Evolutionary conservation across 1,284 basidiomycete species (phyloP).

Genomic region (Apiotrichum montevideense): DNA sequence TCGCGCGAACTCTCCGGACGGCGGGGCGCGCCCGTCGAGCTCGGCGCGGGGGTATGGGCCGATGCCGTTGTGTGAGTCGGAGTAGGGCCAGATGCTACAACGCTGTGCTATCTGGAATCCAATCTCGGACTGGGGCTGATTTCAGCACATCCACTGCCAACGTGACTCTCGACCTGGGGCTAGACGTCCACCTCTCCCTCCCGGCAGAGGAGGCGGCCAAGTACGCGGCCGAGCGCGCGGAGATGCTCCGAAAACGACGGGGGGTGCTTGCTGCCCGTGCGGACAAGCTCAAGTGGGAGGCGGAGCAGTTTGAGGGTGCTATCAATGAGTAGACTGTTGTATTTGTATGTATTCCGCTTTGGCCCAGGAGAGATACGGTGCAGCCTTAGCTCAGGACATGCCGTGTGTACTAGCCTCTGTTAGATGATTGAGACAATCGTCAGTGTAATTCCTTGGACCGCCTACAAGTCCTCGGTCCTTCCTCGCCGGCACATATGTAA

Average conservation of each 20-base stretch:
- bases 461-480: too few relatives aligned
- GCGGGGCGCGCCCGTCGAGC: constrained; percentile 18
- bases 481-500: too few relatives aligned
- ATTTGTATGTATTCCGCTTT: too few relatives aligned
- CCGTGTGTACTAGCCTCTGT: too few relatives aligned
- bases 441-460: too few relatives aligned
- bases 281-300: constrained; percentile 31
- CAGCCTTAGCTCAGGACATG: too few relatives aligned
- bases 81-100: too few relatives aligned
- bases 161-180: constrained; percentile 32
- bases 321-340: background rate
- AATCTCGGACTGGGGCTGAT: background rate
- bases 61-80: constrained; percentile 26
- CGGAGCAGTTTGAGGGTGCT: constrained; percentile 22
- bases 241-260: constrained; percentile 22
- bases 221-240: constrained; percentile 20
- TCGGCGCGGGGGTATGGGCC: constrained; percentile 34
- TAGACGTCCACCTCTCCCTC: constrained; percentile 33
- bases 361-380: background rate
- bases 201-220: constrained; percentile 14
- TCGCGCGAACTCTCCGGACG: constrained; percentile 6
- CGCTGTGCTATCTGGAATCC: too few relatives aligned
- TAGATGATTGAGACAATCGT: too few relatives aligned
- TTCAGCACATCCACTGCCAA: constrained; percentile 19
- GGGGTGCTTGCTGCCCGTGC: constrained; percentile 18